Evolutionary conservation across 176 grass and related monocot genomes (phyloP).

Genomic region (Neostapfia colusana): DNA sequence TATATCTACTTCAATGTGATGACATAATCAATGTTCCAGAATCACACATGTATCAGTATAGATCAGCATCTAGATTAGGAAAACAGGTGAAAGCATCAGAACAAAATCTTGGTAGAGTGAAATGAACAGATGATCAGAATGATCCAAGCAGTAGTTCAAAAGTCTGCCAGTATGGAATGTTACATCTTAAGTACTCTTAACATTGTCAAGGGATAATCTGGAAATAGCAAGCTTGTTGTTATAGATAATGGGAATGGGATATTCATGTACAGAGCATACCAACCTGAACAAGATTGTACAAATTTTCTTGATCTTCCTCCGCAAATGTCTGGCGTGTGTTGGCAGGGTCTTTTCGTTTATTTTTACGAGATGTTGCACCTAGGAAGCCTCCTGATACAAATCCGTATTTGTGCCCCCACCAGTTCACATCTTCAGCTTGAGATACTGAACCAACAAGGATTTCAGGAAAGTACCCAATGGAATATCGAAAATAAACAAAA

Average conservation of each 20-base stretch:
- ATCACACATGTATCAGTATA: conserved; percentile 2
- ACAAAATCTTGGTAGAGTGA: background rate
- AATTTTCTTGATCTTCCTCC: conserved; percentile 97
- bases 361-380: conserved; percentile 57
- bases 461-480: conserved; percentile 6
- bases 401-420: conserved; percentile 91
- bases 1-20: background rate
- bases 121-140: background rate
- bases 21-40: background rate
- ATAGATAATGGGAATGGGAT: background rate
- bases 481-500: background rate
- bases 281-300: conserved; percentile 99
- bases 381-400: conserved; percentile 81
- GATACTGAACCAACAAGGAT: conserved; percentile 40
- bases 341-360: conserved; percentile 46
- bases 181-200: background rate
- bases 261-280: background rate
- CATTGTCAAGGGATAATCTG: background rate
- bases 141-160: background rate
- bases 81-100: conserved; percentile 14
- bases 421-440: conserved; percentile 66
- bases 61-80: background rate
- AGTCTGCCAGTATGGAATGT: background rate
- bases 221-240: background rate
- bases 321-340: conserved; percentile 67